phyloP scores from a whole-genome alignment of 2,329 filamentous ascomycete species.

The Fusarium staphyleae region DNA sequence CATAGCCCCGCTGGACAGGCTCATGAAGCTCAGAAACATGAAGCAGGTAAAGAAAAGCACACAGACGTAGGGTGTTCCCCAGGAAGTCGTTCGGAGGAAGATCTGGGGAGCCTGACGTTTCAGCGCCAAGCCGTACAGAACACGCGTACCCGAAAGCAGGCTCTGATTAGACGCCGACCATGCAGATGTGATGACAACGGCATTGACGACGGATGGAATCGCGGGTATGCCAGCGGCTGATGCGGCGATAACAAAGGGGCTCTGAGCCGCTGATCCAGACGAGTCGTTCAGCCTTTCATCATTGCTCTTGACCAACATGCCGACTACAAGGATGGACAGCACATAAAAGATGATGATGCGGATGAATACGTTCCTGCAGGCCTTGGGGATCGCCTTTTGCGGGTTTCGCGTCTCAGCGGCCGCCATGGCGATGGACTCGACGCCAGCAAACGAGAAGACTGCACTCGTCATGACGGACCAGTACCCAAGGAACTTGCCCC shows the following conservation, averaged over 20 bases:
- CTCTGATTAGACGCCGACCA: slow-evolving; percentile 74
- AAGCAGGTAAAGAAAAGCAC: slow-evolving; percentile 61
- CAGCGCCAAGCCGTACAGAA: slow-evolving; percentile 65
- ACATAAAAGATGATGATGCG: slow-evolving; percentile 68
- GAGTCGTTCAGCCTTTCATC: slow-evolving; percentile 60
- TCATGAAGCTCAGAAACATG: slow-evolving; percentile 66
- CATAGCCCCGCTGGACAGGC: slow-evolving; percentile 62
- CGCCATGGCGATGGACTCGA: slow-evolving; percentile 67
- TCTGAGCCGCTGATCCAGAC: slow-evolving; percentile 52
- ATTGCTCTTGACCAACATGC: slow-evolving; percentile 67
- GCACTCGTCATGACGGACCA: slow-evolving; percentile 68
- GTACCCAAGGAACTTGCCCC: slow-evolving; percentile 72
- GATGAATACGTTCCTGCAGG: slow-evolving; percentile 64
- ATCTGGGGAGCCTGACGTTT: slow-evolving; percentile 65
- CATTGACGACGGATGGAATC: slow-evolving; percentile 77
- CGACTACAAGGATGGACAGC: slow-evolving; percentile 74
- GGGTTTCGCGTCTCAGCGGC: slow-evolving; percentile 66
- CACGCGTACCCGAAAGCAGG: slow-evolving; percentile 65
- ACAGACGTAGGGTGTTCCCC: slow-evolving; percentile 68
- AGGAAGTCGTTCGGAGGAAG: slow-evolving; percentile 65
- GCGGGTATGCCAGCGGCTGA: slow-evolving; percentile 70
- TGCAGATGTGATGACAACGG: slow-evolving; percentile 75
- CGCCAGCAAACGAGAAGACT: slow-evolving; percentile 74
- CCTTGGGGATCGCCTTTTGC: slow-evolving; percentile 58
- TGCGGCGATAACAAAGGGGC: slow-evolving; percentile 76